Percentiles rank a stretch among this genome's conserved stretches.
Conservation (phyloP, 2,329 filamentous ascomycete genomes). For the Akanthomyces lecanii region DNA sequence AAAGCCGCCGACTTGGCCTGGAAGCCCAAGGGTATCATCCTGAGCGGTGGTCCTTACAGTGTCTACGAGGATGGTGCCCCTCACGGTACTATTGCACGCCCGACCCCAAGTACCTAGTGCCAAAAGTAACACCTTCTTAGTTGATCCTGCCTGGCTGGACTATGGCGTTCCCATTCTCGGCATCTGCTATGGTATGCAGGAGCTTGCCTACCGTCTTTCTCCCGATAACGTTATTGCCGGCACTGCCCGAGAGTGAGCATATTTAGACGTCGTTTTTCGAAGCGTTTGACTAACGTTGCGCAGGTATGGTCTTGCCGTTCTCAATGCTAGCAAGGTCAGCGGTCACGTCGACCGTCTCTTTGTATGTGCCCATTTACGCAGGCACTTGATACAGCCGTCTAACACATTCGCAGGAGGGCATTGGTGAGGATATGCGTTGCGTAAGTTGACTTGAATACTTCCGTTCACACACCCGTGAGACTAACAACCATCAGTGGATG, state of each 20-base stretch:
- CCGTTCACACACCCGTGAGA: not conserved
- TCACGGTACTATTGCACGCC: constrained; percentile 18
- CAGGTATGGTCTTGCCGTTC: constrained; percentile 65
- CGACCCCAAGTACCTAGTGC: constrained; percentile 8
- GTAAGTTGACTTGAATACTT: not conserved
- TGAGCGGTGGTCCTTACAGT: constrained; percentile 52
- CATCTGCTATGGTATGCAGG: constrained; percentile 38
- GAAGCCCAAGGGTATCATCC: constrained; percentile 78
- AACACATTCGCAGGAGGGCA: not conserved
- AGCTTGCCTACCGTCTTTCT: constrained; percentile 65
- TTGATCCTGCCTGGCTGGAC: constrained; percentile 77
- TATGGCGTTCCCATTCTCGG: constrained; percentile 58
- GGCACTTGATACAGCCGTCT: not conserved
- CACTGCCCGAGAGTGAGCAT: constrained; percentile 14
- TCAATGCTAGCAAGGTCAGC: constrained; percentile 56
- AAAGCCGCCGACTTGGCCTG: constrained; percentile 72
- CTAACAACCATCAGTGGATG: constrained; percentile 9
- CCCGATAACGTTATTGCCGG: constrained; percentile 53
- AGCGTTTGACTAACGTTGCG: not conserved
- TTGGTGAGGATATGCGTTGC: constrained; percentile 4
- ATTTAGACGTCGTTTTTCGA: fast-evolving
- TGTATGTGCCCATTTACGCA: constrained; percentile 21
- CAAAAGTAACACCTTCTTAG: constrained; percentile 40
- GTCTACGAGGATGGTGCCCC: constrained; percentile 77
- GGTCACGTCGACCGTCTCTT: constrained; percentile 75